Conservation (phyloP, 148 eudicot genomes). For the Heliosperma pusillum region DNA sequence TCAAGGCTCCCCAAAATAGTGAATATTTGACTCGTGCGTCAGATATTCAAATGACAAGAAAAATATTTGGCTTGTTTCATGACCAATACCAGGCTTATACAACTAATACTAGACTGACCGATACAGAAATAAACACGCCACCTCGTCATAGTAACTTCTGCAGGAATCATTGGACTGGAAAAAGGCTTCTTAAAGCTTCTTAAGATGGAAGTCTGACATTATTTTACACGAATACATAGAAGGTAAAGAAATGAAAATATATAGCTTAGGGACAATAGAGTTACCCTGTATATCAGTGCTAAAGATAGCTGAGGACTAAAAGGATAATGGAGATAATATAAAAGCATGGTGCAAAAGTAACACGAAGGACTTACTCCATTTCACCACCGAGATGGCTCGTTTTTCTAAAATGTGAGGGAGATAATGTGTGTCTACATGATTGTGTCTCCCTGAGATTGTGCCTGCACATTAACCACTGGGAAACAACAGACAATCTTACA, state of each 20-base stretch:
- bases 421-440: background rate
- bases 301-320: background rate
- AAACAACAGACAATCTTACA: background rate
- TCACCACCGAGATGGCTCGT: background rate
- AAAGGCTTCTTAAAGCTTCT: background rate
- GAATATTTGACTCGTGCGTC: too few species aligned
- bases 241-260: background rate
- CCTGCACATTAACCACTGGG: slow-evolving; percentile 1
- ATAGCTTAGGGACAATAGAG: background rate
- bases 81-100: too few species aligned
- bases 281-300: background rate
- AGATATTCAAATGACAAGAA: too few species aligned
- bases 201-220: background rate
- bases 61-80: too few species aligned
- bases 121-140: too few species aligned
- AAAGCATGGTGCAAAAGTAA: background rate
- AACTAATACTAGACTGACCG: too few species aligned
- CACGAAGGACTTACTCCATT: too few species aligned
- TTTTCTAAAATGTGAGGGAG: background rate
- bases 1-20: too few species aligned
- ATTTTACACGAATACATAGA: background rate
- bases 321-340: background rate
- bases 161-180: background rate
- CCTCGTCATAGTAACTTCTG: too few species aligned
- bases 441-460: background rate